These are phyloP conservation scores for Melastoma malabathricum DNA, from an alignment of 345 rosid species.

Conservation along the genomic window DNA sequence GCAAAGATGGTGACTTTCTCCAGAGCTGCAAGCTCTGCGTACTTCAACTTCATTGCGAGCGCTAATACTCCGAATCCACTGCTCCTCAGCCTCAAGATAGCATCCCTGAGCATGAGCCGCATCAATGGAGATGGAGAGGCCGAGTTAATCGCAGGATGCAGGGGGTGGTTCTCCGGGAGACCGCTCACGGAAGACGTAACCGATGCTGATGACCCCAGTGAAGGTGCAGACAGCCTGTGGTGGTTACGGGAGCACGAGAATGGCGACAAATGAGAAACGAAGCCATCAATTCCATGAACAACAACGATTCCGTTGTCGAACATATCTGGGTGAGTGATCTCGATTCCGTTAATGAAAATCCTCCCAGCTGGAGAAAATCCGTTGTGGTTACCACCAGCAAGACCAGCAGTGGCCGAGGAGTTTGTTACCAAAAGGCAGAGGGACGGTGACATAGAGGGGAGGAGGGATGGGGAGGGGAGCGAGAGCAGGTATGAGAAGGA, in stretches of 20 bases:
- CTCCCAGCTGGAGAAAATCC: slow-evolving; percentile 10
- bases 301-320: slow-evolving; percentile 48
- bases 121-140: slow-evolving; percentile 22
- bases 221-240: slow-evolving; percentile 21
- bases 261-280: slow-evolving; percentile 46
- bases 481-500: slow-evolving; percentile 37
- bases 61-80: slow-evolving; percentile 48
- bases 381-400: too few species aligned
- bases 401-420: slow-evolving; percentile 7
- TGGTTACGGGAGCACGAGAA: slow-evolving; percentile 12
- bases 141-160: background rate
- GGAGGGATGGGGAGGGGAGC: slow-evolving; percentile 42
- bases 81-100: slow-evolving; percentile 42
- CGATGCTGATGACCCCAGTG: slow-evolving; percentile 1
- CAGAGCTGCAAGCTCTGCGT: slow-evolving; percentile 30
- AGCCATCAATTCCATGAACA: slow-evolving; percentile 54
- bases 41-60: slow-evolving; percentile 40
- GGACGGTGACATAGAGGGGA: slow-evolving; percentile 47
- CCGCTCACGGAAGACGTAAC: background rate
- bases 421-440: slow-evolving; percentile 28
- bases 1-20: slow-evolving; percentile 45
- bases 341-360: slow-evolving; percentile 43
- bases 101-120: slow-evolving; percentile 54
- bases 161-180: slow-evolving; percentile 6
- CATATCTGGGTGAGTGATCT: slow-evolving; percentile 49